Base-by-base conservation (phyloP, 306 rosid genomes). In the Ceratonia siliqua region DNA sequence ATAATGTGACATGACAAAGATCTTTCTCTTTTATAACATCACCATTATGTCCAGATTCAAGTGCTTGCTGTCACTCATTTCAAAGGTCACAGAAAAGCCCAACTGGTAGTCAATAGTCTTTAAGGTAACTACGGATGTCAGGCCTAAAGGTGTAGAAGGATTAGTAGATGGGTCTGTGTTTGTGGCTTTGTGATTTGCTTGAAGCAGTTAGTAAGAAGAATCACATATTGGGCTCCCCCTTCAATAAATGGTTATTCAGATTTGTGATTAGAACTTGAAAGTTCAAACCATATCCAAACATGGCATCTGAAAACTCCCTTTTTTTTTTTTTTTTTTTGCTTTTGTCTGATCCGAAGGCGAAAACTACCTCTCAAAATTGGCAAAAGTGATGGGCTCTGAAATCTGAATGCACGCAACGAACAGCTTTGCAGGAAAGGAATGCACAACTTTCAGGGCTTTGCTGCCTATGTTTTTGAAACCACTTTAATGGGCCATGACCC, bases 401-500 rank as follows among this genome's bases (percentile, higher is more conserved):
- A 71, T 36, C 65, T 3, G 76, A 24, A 24, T 38, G 2, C 11
- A 62, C 41, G 18, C 68, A 18, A 3, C 4, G 18, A 42, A 35
- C 28, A 10, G 27, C 59, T 22, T 53, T 53, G 1, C n/a, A 4
- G 15, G 42, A 35, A 20, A 12, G 20, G 21, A 24, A 61, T 35
- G 8, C n/a, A 33, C 42, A 5, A 62, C 15, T 33, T 21, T 56
- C 36, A 4, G 57, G 58, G 57, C 67, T 42, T 66, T 63, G 10
- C 15, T 41, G 30, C 48, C 5, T 48, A 9, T 3, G 12, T 17
- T 48, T 38, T 4, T 15, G 22, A 42, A 25, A 20, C 78, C 50
- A 20, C 45, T 41, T 33, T 46, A 42, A 36, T 28, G 76, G 76
- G 68, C 49, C 20, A 8, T 20, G 73, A 27, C 72, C 73, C 43